phyloP scores from a whole-genome alignment of 768 basidiomycete genomes.

The Phaeotremella skinneri region DNA sequence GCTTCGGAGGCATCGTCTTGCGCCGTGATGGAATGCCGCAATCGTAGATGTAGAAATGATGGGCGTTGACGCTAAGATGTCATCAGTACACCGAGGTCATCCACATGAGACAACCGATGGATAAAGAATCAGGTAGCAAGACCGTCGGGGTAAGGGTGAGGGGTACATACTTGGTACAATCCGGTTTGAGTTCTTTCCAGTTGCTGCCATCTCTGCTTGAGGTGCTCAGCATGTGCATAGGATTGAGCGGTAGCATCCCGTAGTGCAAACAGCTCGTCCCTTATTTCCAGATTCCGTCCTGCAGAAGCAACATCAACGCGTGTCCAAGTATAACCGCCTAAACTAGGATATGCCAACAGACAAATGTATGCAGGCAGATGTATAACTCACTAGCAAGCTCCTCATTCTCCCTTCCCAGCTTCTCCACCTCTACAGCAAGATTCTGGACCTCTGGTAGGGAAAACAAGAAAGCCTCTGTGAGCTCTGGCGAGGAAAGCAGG shows the following conservation, averaged over 20 bases:
- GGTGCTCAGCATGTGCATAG: slow-evolving; percentile 77
- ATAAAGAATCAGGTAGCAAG: not conserved
- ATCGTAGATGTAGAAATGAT: slow-evolving; percentile 81
- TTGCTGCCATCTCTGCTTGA: slow-evolving; percentile 81
- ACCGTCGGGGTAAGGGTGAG: not conserved
- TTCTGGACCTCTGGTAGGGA: slow-evolving; percentile 70
- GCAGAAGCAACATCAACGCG: not conserved
- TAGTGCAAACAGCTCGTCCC: slow-evolving; percentile 71
- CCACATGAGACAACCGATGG: not conserved
- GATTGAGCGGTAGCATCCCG: slow-evolving; percentile 79
- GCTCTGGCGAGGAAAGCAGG: slow-evolving; percentile 71
- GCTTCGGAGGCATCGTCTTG: slow-evolving; percentile 88
- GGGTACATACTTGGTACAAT: slow-evolving; percentile 70
- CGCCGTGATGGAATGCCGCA: slow-evolving; percentile 80
- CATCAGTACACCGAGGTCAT: not conserved
- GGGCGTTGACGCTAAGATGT: slow-evolving; percentile 69
- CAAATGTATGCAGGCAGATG: slow-evolving; percentile 12
- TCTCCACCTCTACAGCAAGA: slow-evolving; percentile 71
- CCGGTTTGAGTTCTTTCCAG: slow-evolving; percentile 84
- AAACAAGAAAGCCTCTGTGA: slow-evolving; percentile 86
- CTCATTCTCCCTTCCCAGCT: slow-evolving; percentile 79
- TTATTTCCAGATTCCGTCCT: slow-evolving; percentile 75
- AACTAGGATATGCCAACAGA: slow-evolving; percentile 10
- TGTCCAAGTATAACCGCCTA: not conserved
- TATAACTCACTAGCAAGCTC: slow-evolving; percentile 70